Percentiles rank a stretch among this genome's conserved stretches.
These are phyloP conservation scores for Xylaria sp. DNA, from an alignment of 2,329 filamentous ascomycete species.

Conservation along the genomic window DNA sequence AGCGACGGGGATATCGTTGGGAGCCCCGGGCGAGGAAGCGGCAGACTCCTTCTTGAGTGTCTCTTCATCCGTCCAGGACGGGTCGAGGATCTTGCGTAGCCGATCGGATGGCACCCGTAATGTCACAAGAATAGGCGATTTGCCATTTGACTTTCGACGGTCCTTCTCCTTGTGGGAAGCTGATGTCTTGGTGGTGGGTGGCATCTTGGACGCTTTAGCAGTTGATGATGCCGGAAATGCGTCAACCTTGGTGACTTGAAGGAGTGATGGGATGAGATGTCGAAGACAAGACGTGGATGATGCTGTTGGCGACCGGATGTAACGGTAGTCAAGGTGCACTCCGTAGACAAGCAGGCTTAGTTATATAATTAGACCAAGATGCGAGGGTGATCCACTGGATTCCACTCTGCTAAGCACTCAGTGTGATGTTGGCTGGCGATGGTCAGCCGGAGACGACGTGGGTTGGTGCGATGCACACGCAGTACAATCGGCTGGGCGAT, in stretches of 20 bases:
- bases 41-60: conserved; percentile 61
- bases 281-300: conserved; percentile 31
- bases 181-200: conserved; percentile 51
- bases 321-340: conserved; percentile 26
- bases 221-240: conserved; percentile 34
- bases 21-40: conserved; percentile 54
- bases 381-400: conserved; percentile 44
- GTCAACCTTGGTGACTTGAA: conserved; percentile 28
- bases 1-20: conserved; percentile 49
- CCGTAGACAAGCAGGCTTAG: conserved; percentile 38
- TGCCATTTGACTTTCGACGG: conserved; percentile 55
- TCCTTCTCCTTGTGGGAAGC: conserved; percentile 57
- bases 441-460: conserved; percentile 25
- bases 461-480: conserved; percentile 30
- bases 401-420: conserved; percentile 31
- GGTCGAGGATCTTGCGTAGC: conserved; percentile 62
- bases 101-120: conserved; percentile 62
- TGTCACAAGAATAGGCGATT: conserved; percentile 57
- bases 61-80: conserved; percentile 56
- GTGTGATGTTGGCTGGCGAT: conserved; percentile 35
- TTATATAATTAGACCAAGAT: conserved; percentile 41
- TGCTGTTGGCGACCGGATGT: conserved; percentile 27
- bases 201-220: conserved; percentile 47
- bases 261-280: conserved; percentile 27
- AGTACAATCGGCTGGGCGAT: conserved; percentile 27